phyloP scores from a whole-genome alignment of 768 basidiomycete species.

The Tulasnella sp. region DNA sequence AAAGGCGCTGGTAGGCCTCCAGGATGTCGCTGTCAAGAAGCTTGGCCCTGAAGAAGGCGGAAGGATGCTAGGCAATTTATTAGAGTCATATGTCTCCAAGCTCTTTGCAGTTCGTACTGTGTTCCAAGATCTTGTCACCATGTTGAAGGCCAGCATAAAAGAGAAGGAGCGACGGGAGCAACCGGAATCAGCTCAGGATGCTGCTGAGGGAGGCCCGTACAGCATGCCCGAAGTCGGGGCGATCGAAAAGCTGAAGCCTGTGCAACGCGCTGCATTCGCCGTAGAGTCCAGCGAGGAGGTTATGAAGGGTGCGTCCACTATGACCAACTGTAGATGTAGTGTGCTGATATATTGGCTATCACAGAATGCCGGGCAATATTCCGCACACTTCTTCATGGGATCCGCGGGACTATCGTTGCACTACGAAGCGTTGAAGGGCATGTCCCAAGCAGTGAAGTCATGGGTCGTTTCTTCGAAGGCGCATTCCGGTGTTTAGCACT shows the following conservation, averaged over 20 bases:
- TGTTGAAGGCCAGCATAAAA: constrained; percentile 40
- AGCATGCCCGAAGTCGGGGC: constrained; percentile 42
- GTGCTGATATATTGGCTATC: neutral
- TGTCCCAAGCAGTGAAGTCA: constrained; percentile 72
- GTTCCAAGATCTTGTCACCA: constrained; percentile 41
- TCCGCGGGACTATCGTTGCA: constrained; percentile 65
- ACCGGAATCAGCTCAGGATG: constrained; percentile 31
- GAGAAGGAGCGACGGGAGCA: constrained; percentile 17
- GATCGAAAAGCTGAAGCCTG: constrained; percentile 80
- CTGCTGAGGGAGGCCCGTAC: constrained; percentile 20
- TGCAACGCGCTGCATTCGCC: constrained; percentile 65
- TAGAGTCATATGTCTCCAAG: constrained; percentile 76
- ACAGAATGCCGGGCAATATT: constrained; percentile 79
- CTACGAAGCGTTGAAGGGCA: constrained; percentile 73
- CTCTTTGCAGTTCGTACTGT: constrained; percentile 68
- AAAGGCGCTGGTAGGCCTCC: constrained; percentile 84
- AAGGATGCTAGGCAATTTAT: constrained; percentile 58
- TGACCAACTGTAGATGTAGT: neutral
- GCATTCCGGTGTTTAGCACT: constrained; percentile 76
- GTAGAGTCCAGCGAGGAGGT: constrained; percentile 76
- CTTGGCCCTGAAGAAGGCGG: constrained; percentile 59
- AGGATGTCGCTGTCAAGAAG: constrained; percentile 72
- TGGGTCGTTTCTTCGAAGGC: constrained; percentile 79
- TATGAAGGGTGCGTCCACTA: constrained; percentile 46
- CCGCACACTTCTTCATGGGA: constrained; percentile 79